A percentile compares a stretch with the other conserved stretches of the same genome.
Evolutionary conservation across 345 rosid species (phyloP).

Genomic region (Stellera chamaejasme): DNA sequence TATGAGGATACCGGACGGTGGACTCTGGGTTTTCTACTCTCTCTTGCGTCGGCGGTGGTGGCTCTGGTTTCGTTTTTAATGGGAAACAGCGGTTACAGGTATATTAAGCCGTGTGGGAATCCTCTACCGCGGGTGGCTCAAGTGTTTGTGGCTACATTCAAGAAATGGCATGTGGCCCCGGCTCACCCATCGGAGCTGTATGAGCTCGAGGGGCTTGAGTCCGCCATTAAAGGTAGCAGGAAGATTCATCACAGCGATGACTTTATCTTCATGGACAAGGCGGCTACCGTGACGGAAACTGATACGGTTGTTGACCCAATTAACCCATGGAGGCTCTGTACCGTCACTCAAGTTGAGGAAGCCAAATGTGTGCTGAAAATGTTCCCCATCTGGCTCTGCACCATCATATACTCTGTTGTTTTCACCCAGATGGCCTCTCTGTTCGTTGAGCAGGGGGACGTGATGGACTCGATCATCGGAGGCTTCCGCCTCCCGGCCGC

Average conservation of each 20-base stretch:
- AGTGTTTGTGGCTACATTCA: constrained; percentile 45
- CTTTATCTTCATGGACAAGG: constrained; percentile 70
- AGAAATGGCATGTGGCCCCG: constrained; percentile 40
- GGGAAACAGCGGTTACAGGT: constrained; percentile 37
- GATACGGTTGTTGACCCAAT: constrained; percentile 23
- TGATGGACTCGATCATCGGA: constrained; percentile 47
- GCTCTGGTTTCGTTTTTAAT: constrained; percentile 36
- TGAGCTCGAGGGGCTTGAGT: constrained; percentile 55
- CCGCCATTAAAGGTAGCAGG: constrained; percentile 77
- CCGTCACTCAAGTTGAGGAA: constrained; percentile 81
- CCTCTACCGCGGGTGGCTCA: constrained; percentile 74
- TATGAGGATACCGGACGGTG: constrained; percentile 59
- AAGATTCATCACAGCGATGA: constrained; percentile 64
- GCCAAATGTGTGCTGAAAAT: constrained; percentile 64
- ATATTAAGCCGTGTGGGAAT: constrained; percentile 51
- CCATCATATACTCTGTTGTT: constrained; percentile 62
- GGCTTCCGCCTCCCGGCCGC: constrained; percentile 78
- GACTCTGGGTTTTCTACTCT: constrained; percentile 60
- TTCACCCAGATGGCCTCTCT: constrained; percentile 75
- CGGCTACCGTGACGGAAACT: constrained; percentile 55
- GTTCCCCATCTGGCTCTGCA: constrained; percentile 66
- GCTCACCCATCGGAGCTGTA: constrained; percentile 28
- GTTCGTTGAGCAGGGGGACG: constrained; percentile 66
- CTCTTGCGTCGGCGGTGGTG: constrained; percentile 45
- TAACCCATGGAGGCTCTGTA: constrained; percentile 70